Evolutionary conservation across 2,329 filamentous ascomycete species (phyloP), one percentile per base, ranked within the genome.

Genomic region (Balansia obtecta): DNA sequence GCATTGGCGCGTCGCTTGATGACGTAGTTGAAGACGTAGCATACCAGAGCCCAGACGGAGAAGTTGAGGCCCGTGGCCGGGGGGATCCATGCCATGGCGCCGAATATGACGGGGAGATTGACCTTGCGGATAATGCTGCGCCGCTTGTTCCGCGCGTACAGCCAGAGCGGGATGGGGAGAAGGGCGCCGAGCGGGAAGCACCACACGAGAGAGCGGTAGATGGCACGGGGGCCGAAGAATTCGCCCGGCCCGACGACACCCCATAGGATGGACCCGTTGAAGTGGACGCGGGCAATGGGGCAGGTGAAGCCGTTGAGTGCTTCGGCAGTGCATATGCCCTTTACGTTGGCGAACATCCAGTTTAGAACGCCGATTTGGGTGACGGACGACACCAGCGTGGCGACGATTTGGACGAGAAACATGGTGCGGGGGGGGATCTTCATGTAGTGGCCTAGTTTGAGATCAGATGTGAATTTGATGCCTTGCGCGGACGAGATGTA

Each of bases 301-400:
- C 88, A 95, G 15, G 85, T 90, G 68, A 94, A 94, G 11, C 87
- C 86, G 59, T 89, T 90, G 63, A 90, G 77, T n/a, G 88, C 88
- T 45, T 84, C 68, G 0, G 85, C 71, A 0, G 86, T 91, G 68
- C 88, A 95, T 48, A 94, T 81, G 2, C 81, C 80, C 0, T 79
- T 79, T 41, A 95, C 84, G 61, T 88, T 82, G 55, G 68, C 69
- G 57, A 94, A 88, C 84, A 93, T 93, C 88, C 88, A 95, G 67
- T 94, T 94, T 37, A 95, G 76, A 1, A 93, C 86, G 38, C 77
- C 77, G 54, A 94, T 90, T 64, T 94, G 88, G 0, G 86, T 90
- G 39, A 93, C 60, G 11, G 83, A 88, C 0, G 86, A 88, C 46
- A 91, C 76, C 48, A 88, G 67, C 0, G 86, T 89, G 18, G 85